Percentiles rank a stretch among this genome's conserved stretches.
Evolutionary conservation across 208 protist genomes (phyloP).

Genomic region (Phytomonas sp.): DNA sequence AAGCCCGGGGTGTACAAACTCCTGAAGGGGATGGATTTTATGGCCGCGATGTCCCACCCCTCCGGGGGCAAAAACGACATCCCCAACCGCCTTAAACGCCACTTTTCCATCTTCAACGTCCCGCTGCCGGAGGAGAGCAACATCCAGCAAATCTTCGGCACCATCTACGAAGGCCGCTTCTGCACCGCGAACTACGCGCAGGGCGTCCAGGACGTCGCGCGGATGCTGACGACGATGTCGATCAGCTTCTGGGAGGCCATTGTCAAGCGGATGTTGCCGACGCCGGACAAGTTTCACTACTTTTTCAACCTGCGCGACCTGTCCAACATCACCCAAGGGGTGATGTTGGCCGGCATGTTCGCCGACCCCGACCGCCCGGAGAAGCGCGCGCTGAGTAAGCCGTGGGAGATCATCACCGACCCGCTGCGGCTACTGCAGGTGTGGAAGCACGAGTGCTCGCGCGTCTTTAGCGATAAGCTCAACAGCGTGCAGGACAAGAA

Average conservation of each 20-base stretch:
- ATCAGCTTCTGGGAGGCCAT: constrained; percentile 91
- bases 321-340: constrained; percentile 92
- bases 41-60: constrained; percentile 96
- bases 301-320: constrained; percentile 98
- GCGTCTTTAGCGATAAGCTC: constrained; percentile 96
- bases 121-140: constrained; percentile 91
- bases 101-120: constrained; percentile 95
- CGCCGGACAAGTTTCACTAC: constrained; percentile 98
- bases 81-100: constrained; percentile 95
- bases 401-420: constrained; percentile 74
- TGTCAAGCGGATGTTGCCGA: constrained; percentile 93
- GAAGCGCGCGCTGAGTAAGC: constrained; percentile 78
- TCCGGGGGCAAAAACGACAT: constrained; percentile 98
- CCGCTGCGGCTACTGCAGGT: constrained; percentile 81
- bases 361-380: constrained; percentile 81
- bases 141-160: constrained; percentile 92
- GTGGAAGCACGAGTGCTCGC: constrained; percentile 96
- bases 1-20: constrained; percentile 91
- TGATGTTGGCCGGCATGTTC: constrained; percentile 87
- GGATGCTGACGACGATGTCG: constrained; percentile 87
- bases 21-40: constrained; percentile 93
- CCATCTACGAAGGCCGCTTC: constrained; percentile 89
- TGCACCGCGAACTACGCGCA: constrained; percentile 82
- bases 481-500: constrained; percentile 92
- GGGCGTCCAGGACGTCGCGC: constrained; percentile 78